These are phyloP conservation scores for Triangularia verruculosa DNA, from an alignment of 2,329 filamentous ascomycete genomes.

Conservation along the genomic window DNA sequence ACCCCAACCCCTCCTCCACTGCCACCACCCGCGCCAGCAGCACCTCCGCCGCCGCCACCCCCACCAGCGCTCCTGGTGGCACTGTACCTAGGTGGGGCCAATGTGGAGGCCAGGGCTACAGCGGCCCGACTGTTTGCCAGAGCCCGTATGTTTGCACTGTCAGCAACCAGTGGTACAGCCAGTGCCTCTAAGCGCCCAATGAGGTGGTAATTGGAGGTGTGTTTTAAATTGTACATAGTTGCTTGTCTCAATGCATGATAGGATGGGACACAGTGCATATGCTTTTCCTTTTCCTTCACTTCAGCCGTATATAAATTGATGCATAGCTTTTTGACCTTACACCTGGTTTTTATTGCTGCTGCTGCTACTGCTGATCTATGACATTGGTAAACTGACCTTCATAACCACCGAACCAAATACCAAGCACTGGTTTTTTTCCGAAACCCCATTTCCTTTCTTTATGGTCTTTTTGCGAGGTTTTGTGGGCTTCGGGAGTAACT, in stretches of 20 bases:
- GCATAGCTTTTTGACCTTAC: conserved; percentile 2
- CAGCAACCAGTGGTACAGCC: conserved; percentile 37
- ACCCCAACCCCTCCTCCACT: conserved; percentile 30
- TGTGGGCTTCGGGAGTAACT: no score
- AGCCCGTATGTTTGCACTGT: conserved; percentile 36
- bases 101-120: conserved; percentile 35
- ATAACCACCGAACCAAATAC: no score
- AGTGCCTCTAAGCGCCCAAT: conserved; percentile 33
- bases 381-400: no score
- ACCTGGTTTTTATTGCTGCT: not conserved
- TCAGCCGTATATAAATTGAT: conserved; percentile 9
- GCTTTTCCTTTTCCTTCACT: not conserved
- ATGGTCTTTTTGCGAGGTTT: no score
- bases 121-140: conserved; percentile 32
- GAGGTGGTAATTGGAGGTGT: not conserved
- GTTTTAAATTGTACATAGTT: conserved; percentile 7
- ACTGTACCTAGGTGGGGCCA: conserved; percentile 30
- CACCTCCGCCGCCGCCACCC: conserved; percentile 15
- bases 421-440: no score
- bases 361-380: no score
- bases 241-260: not conserved
- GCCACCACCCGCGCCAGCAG: conserved; percentile 12
- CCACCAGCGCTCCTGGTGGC: conserved; percentile 12
- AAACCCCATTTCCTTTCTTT: no score
- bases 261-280: conserved; percentile 1